Percentiles rank a stretch among this genome's conserved stretches.
phyloP scores from a whole-genome alignment of 1,139 yeast species.

The Maudiozyma humilis region DNA sequence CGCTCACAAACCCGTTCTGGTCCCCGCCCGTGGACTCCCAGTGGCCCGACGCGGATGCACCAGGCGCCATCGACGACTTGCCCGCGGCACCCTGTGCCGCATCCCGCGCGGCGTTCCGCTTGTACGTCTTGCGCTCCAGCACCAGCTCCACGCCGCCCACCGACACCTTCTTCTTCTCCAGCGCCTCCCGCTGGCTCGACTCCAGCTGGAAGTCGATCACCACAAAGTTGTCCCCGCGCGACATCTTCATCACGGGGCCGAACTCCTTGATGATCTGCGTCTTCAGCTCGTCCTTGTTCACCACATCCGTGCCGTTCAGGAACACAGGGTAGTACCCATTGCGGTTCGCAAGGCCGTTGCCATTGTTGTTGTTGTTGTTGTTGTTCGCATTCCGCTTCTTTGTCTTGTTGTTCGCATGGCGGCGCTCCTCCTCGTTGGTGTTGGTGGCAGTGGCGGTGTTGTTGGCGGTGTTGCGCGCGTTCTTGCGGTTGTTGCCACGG shows the following conservation, averaged over 20 bases:
- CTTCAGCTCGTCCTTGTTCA: slow-evolving; percentile 23
- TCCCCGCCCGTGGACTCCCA: no score
- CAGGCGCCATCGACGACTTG: no score
- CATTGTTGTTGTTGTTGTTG: slow-evolving; percentile 20
- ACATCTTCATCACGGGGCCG: slow-evolving; percentile 27
- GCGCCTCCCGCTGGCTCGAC: slow-evolving; percentile 26
- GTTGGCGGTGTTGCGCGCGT: neutral
- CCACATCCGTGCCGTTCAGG: slow-evolving; percentile 25
- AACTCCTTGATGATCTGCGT: slow-evolving; percentile 22
- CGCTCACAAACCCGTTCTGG: neutral
- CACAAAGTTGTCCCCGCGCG: slow-evolving; percentile 27
- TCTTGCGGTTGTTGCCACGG: slow-evolving; percentile 1
- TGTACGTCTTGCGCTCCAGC: slow-evolving; percentile 23
- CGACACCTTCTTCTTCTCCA: slow-evolving; percentile 22
- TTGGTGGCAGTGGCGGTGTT: slow-evolving; percentile 1
- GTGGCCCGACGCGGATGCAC: no score
- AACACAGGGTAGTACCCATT: slow-evolving; percentile 29
- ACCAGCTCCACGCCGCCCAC: slow-evolving; percentile 21
- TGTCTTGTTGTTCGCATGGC: neutral
- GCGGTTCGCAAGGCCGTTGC: slow-evolving; percentile 24
- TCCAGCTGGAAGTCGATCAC: slow-evolving; percentile 29
- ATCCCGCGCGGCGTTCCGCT: neutral
- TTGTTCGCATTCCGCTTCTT: slow-evolving; percentile 18
- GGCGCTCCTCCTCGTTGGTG: slow-evolving; percentile 1
- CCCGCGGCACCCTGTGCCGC: no score